Conservation (phyloP, 306 rosid genomes). For the Sophora flavescens region DNA sequence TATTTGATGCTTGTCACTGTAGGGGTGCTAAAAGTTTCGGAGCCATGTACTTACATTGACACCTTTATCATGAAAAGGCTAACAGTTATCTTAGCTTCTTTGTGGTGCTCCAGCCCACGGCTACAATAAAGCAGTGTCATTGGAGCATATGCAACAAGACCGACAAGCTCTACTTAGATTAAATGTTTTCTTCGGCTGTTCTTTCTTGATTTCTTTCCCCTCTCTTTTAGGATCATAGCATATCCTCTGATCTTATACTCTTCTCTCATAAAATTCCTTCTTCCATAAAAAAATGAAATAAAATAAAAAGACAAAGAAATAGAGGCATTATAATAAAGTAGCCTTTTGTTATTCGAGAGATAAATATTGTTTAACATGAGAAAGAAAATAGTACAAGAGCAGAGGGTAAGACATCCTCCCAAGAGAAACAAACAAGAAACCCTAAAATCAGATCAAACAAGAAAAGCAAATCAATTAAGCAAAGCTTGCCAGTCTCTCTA, state of each 20-base stretch:
- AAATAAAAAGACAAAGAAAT: constrained; percentile 1
- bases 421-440: constrained; percentile 3
- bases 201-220: background rate
- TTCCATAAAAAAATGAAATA: background rate
- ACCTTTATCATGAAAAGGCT: background rate
- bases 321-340: background rate
- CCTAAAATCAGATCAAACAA: constrained; percentile 1
- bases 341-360: background rate
- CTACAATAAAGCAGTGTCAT: background rate
- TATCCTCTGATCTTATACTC: no score
- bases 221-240: constrained; percentile 23
- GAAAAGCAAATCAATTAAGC: background rate
- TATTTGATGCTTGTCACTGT: constrained; percentile 1
- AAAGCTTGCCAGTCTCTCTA: background rate
- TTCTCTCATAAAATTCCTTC: constrained; percentile 7
- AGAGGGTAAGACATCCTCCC: background rate
- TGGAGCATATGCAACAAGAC: background rate
- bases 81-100: background rate
- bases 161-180: background rate
- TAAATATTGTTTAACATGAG: constrained; percentile 15
- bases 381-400: background rate
- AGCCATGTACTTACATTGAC: background rate
- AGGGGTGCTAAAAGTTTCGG: constrained; percentile 34
- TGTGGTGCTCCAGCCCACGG: constrained; percentile 1
- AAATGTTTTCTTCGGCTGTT: background rate